Conservation (phyloP, 768 basidiomycete genomes). For the Russula griseocarnosa region DNA sequence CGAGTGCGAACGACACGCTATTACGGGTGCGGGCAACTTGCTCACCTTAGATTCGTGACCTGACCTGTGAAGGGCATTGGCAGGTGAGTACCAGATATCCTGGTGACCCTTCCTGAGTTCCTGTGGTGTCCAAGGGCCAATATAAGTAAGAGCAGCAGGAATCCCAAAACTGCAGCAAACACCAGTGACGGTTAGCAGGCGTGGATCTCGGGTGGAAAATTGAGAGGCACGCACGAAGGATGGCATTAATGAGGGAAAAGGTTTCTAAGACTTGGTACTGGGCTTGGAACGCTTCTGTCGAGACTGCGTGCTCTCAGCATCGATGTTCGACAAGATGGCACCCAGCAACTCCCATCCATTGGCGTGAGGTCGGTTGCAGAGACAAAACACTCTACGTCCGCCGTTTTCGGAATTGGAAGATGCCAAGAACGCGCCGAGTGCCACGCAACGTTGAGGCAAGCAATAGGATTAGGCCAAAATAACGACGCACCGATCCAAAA, state of each 20-base stretch:
- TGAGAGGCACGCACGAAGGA: constrained; percentile 49
- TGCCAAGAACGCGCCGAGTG: constrained; percentile 66
- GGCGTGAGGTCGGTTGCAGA: constrained; percentile 48
- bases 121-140: constrained; percentile 44
- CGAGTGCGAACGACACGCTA: constrained; percentile 31
- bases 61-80: constrained; percentile 73
- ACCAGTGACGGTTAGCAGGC: constrained; percentile 22
- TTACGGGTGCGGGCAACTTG: constrained; percentile 44
- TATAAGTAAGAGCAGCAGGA: constrained; percentile 44
- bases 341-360: constrained; percentile 48
- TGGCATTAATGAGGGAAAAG: constrained; percentile 75
- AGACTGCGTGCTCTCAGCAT: constrained; percentile 46
- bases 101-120: constrained; percentile 42
- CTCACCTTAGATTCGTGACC: constrained; percentile 34
- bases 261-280: constrained; percentile 80
- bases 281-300: constrained; percentile 83
- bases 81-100: constrained; percentile 64
- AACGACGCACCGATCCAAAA: constrained; percentile 69
- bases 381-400: constrained; percentile 79
- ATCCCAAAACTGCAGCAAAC: constrained; percentile 42
- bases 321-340: neutral
- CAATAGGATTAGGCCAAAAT: neutral
- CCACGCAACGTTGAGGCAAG: constrained; percentile 37
- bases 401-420: constrained; percentile 71
- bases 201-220: constrained; percentile 12